Conservation (phyloP, 2,329 filamentous ascomycete genomes). For the Paecilomyces fulvus region DNA sequence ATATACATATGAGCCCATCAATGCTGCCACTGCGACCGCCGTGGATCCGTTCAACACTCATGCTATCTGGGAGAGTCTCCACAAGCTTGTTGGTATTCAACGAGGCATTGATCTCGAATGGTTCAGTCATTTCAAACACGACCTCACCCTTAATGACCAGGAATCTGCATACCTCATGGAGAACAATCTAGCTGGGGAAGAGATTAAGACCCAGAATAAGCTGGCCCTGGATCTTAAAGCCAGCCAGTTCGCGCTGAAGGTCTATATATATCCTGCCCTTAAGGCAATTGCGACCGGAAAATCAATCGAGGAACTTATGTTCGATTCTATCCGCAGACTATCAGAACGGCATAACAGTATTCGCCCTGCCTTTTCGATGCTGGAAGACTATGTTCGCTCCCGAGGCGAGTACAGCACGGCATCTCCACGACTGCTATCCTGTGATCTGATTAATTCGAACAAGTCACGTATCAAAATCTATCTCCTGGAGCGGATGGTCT, state of each 20-base stretch:
- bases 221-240: conserved; percentile 8
- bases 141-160: conserved; percentile 5
- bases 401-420: not conserved
- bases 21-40: conserved; percentile 4
- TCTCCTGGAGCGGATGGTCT: conserved; percentile 6
- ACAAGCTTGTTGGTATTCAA: conserved; percentile 1
- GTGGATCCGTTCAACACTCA: conserved; percentile 9
- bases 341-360: not conserved
- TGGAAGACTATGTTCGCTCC: conserved; percentile 1
- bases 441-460: conserved; percentile 8
- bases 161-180: too few species aligned
- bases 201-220: conserved; percentile 3
- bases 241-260: conserved; percentile 5
- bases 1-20: conserved; percentile 10
- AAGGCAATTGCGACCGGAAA: conserved; percentile 8
- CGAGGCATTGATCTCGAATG: conserved; percentile 3
- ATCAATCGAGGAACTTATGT: conserved; percentile 6
- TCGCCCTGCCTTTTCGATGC: not conserved
- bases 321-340: conserved; percentile 5
- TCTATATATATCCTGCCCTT: conserved; percentile 9
- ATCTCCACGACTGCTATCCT: conserved; percentile 5
- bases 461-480: conserved; percentile 10
- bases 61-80: conserved; percentile 3
- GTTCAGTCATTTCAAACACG: conserved; percentile 6
- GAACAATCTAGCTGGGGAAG: not conserved